A percentile compares a stretch with the other conserved stretches of the same genome.
phyloP scores from a whole-genome alignment of 2,329 filamentous ascomycete species.

The Claviceps digitariae region DNA sequence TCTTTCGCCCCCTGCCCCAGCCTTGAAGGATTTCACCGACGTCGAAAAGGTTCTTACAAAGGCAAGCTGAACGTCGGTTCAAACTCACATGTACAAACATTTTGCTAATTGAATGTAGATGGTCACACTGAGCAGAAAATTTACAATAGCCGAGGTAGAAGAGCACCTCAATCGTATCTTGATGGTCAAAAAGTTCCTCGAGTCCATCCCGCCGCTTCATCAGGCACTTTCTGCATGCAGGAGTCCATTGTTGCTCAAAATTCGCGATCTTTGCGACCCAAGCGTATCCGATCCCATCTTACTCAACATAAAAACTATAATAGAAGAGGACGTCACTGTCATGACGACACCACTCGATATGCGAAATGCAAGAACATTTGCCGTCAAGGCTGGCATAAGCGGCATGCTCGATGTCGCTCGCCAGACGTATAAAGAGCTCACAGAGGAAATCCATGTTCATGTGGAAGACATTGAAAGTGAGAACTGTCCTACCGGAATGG shows the following conservation, averaged over 20 bases:
- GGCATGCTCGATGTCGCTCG: slow-evolving; percentile 79
- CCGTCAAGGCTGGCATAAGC: slow-evolving; percentile 73
- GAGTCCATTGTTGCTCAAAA: slow-evolving; percentile 50
- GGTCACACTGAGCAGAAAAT: slow-evolving; percentile 57
- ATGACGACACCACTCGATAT: slow-evolving; percentile 70
- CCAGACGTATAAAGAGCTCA: slow-evolving; percentile 81
- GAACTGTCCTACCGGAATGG: slow-evolving; percentile 5
- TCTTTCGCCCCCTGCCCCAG: no score
- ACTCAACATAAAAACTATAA: slow-evolving; percentile 49
- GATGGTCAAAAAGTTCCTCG: slow-evolving; percentile 71
- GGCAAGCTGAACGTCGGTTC: slow-evolving; percentile 25
- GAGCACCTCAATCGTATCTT: slow-evolving; percentile 78
- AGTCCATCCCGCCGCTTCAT: slow-evolving; percentile 52
- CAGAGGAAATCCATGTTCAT: slow-evolving; percentile 61
- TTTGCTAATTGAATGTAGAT: slow-evolving; percentile 33
- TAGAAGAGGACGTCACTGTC: slow-evolving; percentile 73
- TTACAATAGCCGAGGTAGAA: slow-evolving; percentile 56
- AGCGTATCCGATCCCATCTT: slow-evolving; percentile 47
- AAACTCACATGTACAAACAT: background rate
- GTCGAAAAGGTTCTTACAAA: slow-evolving; percentile 67
- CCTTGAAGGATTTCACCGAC: slow-evolving; percentile 61
- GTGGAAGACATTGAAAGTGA: slow-evolving; percentile 53
- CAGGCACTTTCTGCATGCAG: slow-evolving; percentile 52
- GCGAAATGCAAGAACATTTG: slow-evolving; percentile 80
- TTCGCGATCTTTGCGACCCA: slow-evolving; percentile 56